phyloP scores from a whole-genome alignment of 805 yeast genomes.

The Spathaspora sp. region DNA sequence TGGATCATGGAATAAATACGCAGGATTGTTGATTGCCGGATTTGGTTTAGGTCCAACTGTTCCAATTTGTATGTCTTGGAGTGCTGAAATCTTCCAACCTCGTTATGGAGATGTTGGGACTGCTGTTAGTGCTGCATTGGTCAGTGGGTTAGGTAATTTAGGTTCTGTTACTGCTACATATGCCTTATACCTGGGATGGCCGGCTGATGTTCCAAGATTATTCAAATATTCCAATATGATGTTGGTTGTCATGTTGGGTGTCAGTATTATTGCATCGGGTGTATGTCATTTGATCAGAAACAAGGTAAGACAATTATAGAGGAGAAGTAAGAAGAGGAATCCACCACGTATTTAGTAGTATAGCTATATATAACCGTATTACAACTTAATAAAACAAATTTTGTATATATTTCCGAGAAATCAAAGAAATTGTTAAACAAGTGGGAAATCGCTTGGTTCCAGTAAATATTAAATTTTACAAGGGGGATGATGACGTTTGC shows the following conservation, averaged over 20 bases:
- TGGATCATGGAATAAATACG: conserved; percentile 73
- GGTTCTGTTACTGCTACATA: conserved; percentile 86
- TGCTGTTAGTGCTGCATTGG: conserved; percentile 79
- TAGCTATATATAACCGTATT: too few relatives aligned
- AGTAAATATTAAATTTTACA: neutral
- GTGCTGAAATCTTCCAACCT: conserved; percentile 68
- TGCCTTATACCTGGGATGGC: conserved; percentile 87
- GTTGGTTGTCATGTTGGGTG: conserved; percentile 72
- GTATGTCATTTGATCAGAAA: conserved; percentile 31
- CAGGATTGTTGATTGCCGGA: conserved; percentile 77
- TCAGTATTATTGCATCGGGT: conserved; percentile 51
- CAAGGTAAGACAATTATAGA: conserved; percentile 20
- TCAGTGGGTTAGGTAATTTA: conserved; percentile 81
- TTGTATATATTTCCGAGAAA: neutral
- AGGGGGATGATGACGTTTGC: neutral
- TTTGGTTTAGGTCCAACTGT: conserved; percentile 90
- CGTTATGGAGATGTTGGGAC: conserved; percentile 80
- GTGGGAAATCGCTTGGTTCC: neutral
- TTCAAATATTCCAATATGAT: conserved; percentile 79
- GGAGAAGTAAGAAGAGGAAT: neutral
- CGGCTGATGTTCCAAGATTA: conserved; percentile 60
- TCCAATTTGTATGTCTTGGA: conserved; percentile 82
- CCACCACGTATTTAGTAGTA: neutral
- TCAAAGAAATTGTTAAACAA: neutral
- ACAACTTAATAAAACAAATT: neutral